Evolutionary conservation across 805 yeast genomes (phyloP), one percentile per base, ranked within the genome.

Genomic region (Lachancea fermentati): DNA sequence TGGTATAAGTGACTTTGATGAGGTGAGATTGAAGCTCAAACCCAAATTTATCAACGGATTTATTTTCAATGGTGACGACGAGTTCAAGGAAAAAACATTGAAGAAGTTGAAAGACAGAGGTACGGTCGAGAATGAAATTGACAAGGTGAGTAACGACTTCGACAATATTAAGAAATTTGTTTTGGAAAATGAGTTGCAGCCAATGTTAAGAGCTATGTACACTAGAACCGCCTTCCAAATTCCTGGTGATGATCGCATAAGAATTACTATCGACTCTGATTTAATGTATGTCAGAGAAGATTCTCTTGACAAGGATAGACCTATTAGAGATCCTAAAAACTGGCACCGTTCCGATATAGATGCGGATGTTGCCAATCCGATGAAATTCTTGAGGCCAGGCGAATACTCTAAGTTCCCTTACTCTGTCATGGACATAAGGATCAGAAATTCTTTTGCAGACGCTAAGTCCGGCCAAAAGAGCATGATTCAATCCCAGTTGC

Each of bases 311-410:
- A 65, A 72, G 33, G 79, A 78, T 48, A 75, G 89, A 51, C 97
- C 98, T 13, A 83, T 88, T 46, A 81, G 98, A 66, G 85, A 87
- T 57, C 95, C 96, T 29, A 64, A 66, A 15, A 76, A 73, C 52
- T 91, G 98, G 98, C 97, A 89, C 65, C 77, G 97, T 63, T 69
- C 79, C 34, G 97, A 93, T 60, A 78, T 91, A 41, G 98, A 91
- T 64, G 78, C 89, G 22, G 70, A 79, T 39, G 72, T 83, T 28
- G 72, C 75, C 9, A 75, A 82, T 48, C 89, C 93, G 36, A 73
- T 77, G 51, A 75, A 80, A 26, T 71, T 81, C 41, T 72, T 91
- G 56, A 76, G 97, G 65, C 81, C 82, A 55, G 95, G 95, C 32
- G 97, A 91, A 64, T 85, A 63, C 54, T 63, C 81, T 29, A 80